Base-by-base conservation (phyloP, 371 early-diverging fungal genomes). In the Apophysomyces elegans region DNA sequence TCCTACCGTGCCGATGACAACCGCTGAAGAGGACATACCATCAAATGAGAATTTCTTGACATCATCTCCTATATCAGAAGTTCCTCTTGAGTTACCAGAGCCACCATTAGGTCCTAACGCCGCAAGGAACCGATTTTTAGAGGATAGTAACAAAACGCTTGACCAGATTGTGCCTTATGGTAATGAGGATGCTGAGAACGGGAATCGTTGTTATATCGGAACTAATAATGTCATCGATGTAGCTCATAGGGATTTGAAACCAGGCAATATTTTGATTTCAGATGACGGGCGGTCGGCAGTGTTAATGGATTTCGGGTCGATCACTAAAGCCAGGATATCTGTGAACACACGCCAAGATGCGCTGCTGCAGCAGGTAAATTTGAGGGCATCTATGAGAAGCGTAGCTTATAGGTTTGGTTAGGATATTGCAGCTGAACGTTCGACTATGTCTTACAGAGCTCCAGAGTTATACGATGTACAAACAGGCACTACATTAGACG, bases 391-490 rank as follows among this genome's bases (percentile, higher is more conserved):
- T 18, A 5, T 11, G 21, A 50, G 1, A 18, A 7, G 6, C 5
- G 5, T 18, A 21, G 21, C 54, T 50, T 21, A 50, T 21, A 6
- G n/a, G 11, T 50, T 9, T 50, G 54, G 54, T 58, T 37, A 58
- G 71, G 90, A 89, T 61, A 70, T 82, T 35, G 90, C 90, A 7
- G 90, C 88, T 1, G 86, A 90, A 59, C 69, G 84, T 59, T 88
- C 87, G 56, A 84, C 91, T 1, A 87, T 91, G 87, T 81, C 90
- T 7, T 92, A 90, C 62, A 76, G 93, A 6, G 91, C 93, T 8
- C 93, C 93, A 2, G 93, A 92, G 69, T 75, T 92, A 36, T 92
- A 88, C 75, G 91, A 92, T 73, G 90, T 92, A 16, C 85, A 89
- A 65, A 79, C 85, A 4, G 88, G 81, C 4, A 69, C 78, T 0